Conservation (phyloP, 179 eudicot species). For the Camellia oleifera region DNA sequence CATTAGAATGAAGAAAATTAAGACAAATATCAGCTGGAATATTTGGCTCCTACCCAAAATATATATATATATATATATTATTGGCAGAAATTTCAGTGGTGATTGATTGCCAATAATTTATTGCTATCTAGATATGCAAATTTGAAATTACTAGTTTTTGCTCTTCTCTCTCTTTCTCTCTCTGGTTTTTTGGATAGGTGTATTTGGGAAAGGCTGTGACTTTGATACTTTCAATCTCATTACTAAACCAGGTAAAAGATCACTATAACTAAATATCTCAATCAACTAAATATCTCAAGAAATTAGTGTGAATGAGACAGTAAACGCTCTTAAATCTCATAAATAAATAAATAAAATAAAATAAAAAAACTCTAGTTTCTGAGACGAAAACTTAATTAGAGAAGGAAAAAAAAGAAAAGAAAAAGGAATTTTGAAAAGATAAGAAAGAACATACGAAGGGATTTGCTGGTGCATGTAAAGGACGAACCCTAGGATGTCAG, state of each 20-base stretch:
- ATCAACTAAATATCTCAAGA: too few species aligned
- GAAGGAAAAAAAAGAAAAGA: background rate
- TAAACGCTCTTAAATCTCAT: background rate
- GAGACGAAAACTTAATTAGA: background rate
- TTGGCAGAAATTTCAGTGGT: background rate
- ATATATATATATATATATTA: background rate
- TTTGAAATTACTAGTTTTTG: too few species aligned
- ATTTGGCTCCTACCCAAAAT: background rate
- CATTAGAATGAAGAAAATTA: too few species aligned
- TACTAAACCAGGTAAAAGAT: too few species aligned
- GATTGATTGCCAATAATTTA: background rate
- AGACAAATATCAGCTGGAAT: background rate
- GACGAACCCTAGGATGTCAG: constrained; percentile 67
- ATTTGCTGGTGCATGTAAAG: constrained; percentile 95
- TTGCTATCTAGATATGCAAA: too few species aligned
- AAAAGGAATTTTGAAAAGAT: background rate
- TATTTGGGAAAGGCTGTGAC: too few species aligned
- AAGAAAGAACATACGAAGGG: constrained; percentile 57
- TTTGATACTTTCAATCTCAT: too few species aligned
- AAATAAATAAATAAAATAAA: background rate
- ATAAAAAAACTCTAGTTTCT: background rate
- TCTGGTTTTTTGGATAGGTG: too few species aligned
- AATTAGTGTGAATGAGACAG: background rate
- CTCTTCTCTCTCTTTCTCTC: background rate
- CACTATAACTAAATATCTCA: too few species aligned